These are phyloP conservation scores for Cryptosporidium tyzzeri DNA, from an alignment of 169 alveolate genomes.

Conservation along the genomic window DNA sequence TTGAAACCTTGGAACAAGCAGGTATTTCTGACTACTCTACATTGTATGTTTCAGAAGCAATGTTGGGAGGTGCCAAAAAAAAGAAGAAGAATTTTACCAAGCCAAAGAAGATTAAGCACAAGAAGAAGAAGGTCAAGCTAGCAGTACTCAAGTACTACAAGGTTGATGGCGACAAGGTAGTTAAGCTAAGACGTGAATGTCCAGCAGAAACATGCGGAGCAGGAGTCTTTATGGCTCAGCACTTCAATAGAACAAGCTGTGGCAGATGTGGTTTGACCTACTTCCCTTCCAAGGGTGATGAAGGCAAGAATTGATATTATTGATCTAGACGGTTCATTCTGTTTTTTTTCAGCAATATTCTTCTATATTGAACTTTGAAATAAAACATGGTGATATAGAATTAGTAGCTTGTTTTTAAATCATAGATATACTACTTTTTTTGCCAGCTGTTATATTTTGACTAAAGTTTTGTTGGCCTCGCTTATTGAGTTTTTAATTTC, in stretches of 20 bases:
- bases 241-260: slow-evolving; percentile 97
- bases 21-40: slow-evolving; percentile 53
- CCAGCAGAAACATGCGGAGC: slow-evolving; percentile 94
- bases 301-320: slow-evolving; percentile 20
- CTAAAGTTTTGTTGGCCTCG: neutral
- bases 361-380: slow-evolving; percentile 9
- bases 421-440: slow-evolving; percentile 3
- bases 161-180: slow-evolving; percentile 95
- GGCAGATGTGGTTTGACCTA: slow-evolving; percentile 97
- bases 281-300: slow-evolving; percentile 77
- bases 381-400: slow-evolving; percentile 26
- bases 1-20: slow-evolving; percentile 42
- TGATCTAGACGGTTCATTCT: neutral
- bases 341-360: neutral
- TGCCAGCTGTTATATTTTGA: neutral
- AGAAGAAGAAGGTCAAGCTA: slow-evolving; percentile 97
- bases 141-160: slow-evolving; percentile 96
- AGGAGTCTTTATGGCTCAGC: slow-evolving; percentile 99
- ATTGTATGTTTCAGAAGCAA: slow-evolving; percentile 18
- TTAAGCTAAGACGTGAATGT: slow-evolving; percentile 94
- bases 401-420: slow-evolving; percentile 44
- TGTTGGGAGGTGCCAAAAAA: slow-evolving; percentile 92
- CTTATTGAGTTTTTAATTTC: neutral
- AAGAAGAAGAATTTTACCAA: slow-evolving; percentile 94
- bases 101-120: slow-evolving; percentile 95